A percentile compares a stretch with the other conserved stretches of the same genome.
phyloP scores from a whole-genome alignment of 2,329 filamentous ascomycete species.

The Botrytis porri region DNA sequence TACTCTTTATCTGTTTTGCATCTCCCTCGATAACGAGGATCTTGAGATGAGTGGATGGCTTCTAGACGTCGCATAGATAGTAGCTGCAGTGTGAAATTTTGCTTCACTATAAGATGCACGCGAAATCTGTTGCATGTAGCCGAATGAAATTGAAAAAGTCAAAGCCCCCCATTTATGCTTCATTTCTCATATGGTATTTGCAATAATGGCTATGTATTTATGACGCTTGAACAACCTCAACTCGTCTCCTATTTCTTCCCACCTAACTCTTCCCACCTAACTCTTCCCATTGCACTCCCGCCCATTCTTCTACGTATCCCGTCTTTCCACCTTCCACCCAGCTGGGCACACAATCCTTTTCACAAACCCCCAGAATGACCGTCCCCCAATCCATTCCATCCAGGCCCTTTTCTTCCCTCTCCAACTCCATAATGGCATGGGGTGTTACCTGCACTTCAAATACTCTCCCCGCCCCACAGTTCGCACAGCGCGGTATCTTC shows the following conservation, averaged over 20 bases:
- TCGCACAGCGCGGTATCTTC: conserved; percentile 70
- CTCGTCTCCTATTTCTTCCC: conserved; percentile 21
- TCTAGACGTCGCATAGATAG: conserved; percentile 7
- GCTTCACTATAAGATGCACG: not conserved
- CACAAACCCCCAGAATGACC: conserved; percentile 81
- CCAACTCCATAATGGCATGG: conserved; percentile 83
- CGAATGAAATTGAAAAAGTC: conserved; percentile 9
- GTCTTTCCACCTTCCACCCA: conserved; percentile 55
- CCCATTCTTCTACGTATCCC: conserved; percentile 91
- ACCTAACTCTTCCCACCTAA: conserved; percentile 78
- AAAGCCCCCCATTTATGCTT: conserved; percentile 6
- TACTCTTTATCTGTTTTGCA: conserved; percentile 6
- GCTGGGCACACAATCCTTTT: conserved; percentile 67
- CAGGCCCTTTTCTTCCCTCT: conserved; percentile 66
- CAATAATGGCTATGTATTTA: conserved; percentile 6
- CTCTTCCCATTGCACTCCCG: conserved; percentile 98
- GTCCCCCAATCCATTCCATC: conserved; percentile 99
- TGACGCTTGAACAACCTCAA: not conserved
- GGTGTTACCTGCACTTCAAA: conserved; percentile 94
- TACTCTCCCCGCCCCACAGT: conserved; percentile 70
- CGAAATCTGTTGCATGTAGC: conserved; percentile 11
- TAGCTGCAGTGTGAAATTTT: conserved; percentile 7
- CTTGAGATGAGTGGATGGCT: conserved; percentile 15
- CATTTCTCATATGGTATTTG: conserved; percentile 2
- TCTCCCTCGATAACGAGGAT: conserved; percentile 8